phyloP scores from a whole-genome alignment of 257 asterid genomes.

The Capsicum rhomboideum region DNA sequence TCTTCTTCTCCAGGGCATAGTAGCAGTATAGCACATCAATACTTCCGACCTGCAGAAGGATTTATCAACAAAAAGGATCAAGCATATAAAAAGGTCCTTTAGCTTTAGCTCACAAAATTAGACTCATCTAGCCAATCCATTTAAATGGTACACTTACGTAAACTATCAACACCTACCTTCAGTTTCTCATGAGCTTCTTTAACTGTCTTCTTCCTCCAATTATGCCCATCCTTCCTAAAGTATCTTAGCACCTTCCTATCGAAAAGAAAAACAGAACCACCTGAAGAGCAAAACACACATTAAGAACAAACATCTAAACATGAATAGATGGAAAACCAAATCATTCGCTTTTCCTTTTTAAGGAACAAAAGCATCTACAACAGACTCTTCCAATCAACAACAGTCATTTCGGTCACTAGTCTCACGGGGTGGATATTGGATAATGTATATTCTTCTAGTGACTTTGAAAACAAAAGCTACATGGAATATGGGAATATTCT shows the following conservation, averaged over 20 bases:
- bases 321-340: neutral
- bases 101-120: neutral
- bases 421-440: neutral
- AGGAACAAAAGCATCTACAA: neutral
- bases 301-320: slow-evolving; percentile 3
- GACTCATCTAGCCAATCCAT: neutral
- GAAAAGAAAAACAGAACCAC: slow-evolving; percentile 96
- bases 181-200: slow-evolving; percentile 98
- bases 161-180: slow-evolving; percentile 49
- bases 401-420: neutral
- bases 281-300: slow-evolving; percentile 31
- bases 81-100: neutral
- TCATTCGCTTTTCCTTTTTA: neutral
- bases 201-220: slow-evolving; percentile 95
- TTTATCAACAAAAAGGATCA: slow-evolving; percentile 7
- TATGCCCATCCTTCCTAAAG: slow-evolving; percentile 95
- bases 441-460: neutral
- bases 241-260: slow-evolving; percentile 87
- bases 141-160: neutral
- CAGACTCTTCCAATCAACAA: neutral
- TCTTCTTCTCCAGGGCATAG: slow-evolving; percentile 98
- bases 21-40: slow-evolving; percentile 94
- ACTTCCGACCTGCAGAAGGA: slow-evolving; percentile 78
- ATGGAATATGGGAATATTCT: neutral
- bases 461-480: neutral